Evolutionary conservation across 2,329 filamentous ascomycete species (phyloP).

Genomic region (Cytospora leucostoma): DNA sequence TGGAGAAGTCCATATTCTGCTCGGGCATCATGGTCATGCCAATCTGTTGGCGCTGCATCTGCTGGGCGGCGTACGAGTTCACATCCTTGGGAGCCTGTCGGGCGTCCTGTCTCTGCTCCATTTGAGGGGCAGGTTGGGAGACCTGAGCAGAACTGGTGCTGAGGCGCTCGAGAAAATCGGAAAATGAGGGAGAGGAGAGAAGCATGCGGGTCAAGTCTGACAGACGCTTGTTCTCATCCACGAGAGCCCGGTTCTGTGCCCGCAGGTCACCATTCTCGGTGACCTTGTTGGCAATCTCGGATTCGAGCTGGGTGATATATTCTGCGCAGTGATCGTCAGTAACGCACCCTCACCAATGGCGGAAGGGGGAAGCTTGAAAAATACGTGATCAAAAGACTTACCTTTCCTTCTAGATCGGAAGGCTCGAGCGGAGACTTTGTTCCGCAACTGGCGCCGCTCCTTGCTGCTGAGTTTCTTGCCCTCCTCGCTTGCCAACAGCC

Average conservation of each 20-base stretch:
- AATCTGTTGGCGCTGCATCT: constrained; percentile 65
- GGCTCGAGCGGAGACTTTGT: constrained; percentile 96
- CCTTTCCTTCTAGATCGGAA: constrained; percentile 98
- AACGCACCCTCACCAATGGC: not conserved
- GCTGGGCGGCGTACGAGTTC: constrained; percentile 60
- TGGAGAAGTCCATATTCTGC: constrained; percentile 71
- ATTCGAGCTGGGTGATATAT: constrained; percentile 94
- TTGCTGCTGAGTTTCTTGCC: constrained; percentile 99
- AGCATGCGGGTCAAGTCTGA: constrained; percentile 80
- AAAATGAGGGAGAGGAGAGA: constrained; percentile 79
- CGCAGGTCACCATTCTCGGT: constrained; percentile 82
- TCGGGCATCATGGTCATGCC: constrained; percentile 85
- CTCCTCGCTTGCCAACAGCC: constrained; percentile 85
- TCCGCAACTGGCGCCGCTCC: constrained; percentile 92
- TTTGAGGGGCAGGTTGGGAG: constrained; percentile 41
- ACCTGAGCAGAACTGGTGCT: constrained; percentile 57
- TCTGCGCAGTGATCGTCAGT: constrained; percentile 66
- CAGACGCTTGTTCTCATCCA: constrained; percentile 82
- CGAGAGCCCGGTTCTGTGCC: constrained; percentile 75
- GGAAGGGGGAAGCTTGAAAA: no score
- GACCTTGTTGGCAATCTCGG: constrained; percentile 80
- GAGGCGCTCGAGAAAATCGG: constrained; percentile 73
- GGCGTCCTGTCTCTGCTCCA: constrained; percentile 38
- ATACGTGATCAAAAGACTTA: constrained; percentile 48
- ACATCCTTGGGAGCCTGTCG: constrained; percentile 65